Percentiles rank a stretch among this genome's conserved stretches.
phyloP scores from a whole-genome alignment of 441 rosid genomes.

The Theobroma grandiflorum region DNA sequence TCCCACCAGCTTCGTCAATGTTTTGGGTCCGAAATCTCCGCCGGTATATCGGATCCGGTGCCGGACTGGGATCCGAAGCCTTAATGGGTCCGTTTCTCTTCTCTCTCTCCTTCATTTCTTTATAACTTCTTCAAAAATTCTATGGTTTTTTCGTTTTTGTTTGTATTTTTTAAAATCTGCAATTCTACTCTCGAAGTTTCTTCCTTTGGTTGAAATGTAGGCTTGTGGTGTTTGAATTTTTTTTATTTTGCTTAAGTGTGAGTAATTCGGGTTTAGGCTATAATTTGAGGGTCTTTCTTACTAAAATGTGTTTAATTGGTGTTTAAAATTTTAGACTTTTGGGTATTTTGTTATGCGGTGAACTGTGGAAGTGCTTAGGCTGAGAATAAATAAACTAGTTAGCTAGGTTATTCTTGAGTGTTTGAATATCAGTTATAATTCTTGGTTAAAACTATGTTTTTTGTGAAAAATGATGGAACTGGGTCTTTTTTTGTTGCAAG shows the following conservation, averaged over 20 bases:
- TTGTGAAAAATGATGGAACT: not conserved
- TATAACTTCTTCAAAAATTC: not conserved
- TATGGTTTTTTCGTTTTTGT: not conserved
- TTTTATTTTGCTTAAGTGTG: not conserved
- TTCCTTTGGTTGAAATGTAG: not conserved
- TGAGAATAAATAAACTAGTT: not conserved
- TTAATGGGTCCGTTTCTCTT: slow-evolving; percentile 73
- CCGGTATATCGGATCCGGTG: slow-evolving; percentile 91
- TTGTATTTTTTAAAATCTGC: not conserved
- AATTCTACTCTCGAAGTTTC: not conserved
- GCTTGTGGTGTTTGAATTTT: not conserved
- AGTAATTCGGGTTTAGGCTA: not conserved
- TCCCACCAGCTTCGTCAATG: slow-evolving; percentile 96
- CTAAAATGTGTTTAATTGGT: slow-evolving; percentile 13
- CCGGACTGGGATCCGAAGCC: slow-evolving; percentile 98
- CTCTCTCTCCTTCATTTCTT: not conserved
- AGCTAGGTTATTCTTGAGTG: not conserved
- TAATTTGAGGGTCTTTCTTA: not conserved
- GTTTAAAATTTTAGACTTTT: not conserved
- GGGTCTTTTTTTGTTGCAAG: slow-evolving; percentile 1
- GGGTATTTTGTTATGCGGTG: not conserved
- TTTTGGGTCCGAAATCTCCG: slow-evolving; percentile 94
- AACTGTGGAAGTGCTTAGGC: not conserved
- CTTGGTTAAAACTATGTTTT: not conserved
- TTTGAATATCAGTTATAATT: not conserved